Evolutionary conservation across 2,329 filamentous ascomycete genomes (phyloP), one percentile per base, ranked within the genome.

Genomic region (Aspergillus novoparasiticus): DNA sequence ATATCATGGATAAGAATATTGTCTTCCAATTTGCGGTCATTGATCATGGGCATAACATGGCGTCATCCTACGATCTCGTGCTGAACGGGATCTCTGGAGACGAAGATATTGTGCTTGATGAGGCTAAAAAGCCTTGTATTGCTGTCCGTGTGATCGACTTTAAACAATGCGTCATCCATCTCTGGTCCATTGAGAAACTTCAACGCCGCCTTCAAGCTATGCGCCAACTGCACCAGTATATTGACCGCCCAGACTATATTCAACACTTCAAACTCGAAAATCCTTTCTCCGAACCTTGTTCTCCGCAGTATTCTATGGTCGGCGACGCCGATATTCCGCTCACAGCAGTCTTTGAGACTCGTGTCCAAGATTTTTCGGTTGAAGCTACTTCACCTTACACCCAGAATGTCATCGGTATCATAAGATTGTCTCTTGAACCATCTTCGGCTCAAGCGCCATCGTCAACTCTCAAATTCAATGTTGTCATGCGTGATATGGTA

Each of bases 191-290:
- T 59, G 90, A 96, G 73, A 99, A 98, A 77, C 86, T 99, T 21
- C 90, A 94, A 64, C 89, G 93, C 64, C 89, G 95, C 32, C 89
- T 98, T 12, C 88, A 92, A 59, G 87, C 92, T 67, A 99, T 99
- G 95, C 90, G 95, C 51, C 94, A 97, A 78, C 92, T 98, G 87
- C 91, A 97, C 74, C 94, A 98, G 76, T 98, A 97, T 72, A 88
- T 98, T 69, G 93, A 97, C 73, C 91, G 95, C 62, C 95, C 95
- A 1, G 94, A 98, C 75, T 97, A 97, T 73, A 88, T 94, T 59
- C 92, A 95, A 75, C 95, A 98, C 72, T 91, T 98, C 75, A 92
- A 91, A 69, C 85, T 97, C 19, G 93, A 94, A 69, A 97, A 97
- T 71, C 94, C 95, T 0, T 99, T 99, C 74, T 88, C 91, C 26